phyloP scores from a whole-genome alignment of 805 yeast genomes.

The Candida yuanshanica region DNA sequence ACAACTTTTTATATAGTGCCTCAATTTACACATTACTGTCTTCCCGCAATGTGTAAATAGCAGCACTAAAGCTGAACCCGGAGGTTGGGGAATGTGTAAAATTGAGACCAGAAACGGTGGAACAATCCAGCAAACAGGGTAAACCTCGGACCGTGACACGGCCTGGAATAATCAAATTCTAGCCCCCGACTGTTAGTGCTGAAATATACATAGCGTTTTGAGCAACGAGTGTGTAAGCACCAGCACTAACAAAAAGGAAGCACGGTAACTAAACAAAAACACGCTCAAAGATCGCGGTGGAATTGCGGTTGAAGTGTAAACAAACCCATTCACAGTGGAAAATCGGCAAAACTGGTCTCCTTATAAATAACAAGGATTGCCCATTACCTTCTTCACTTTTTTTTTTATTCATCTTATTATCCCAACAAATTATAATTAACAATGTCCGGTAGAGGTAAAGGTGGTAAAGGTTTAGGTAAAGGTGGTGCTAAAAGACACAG shows the following conservation, averaged over 20 bases:
- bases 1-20: too few relatives aligned
- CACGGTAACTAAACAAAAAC: background rate
- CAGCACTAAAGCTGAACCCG: too few relatives aligned
- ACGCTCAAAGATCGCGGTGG: background rate
- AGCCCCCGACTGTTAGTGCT: constrained; percentile 8
- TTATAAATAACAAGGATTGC: constrained; percentile 2
- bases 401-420: too few relatives aligned
- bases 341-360: too few relatives aligned
- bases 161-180: too few relatives aligned
- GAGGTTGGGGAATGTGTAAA: too few relatives aligned
- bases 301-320: background rate
- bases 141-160: too few relatives aligned
- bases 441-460: constrained; percentile 99
- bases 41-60: too few relatives aligned
- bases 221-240: background rate
- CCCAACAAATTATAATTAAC: constrained; percentile 26
- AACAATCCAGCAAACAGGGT: too few relatives aligned
- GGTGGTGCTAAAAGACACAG: constrained; percentile 99
- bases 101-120: too few relatives aligned
- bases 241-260: too few relatives aligned
- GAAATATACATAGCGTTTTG: constrained; percentile 16
- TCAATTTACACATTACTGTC: too few relatives aligned
- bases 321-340: constrained; percentile 1
- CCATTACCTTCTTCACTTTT: background rate
- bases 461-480: constrained; percentile 99